Conservation (phyloP, 129 eudicot genomes). For the Centrapalus pauciflorus region DNA sequence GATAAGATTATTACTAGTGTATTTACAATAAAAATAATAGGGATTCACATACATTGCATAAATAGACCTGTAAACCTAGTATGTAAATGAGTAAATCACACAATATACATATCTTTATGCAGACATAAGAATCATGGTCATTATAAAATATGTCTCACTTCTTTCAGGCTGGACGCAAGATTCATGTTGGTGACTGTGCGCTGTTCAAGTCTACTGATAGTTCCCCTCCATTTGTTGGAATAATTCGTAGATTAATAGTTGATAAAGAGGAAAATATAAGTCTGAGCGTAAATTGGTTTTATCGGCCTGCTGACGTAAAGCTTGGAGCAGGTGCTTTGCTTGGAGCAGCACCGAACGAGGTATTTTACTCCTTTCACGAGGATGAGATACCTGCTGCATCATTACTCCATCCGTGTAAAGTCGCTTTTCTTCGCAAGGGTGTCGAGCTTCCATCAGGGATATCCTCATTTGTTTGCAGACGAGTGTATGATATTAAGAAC, state of each 20-base stretch:
- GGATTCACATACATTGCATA: not conserved
- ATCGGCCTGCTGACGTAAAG: constrained; percentile 75
- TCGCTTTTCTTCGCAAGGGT: constrained; percentile 93
- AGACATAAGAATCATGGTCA: too few species aligned
- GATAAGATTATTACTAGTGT: too few species aligned
- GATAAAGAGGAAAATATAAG: constrained; percentile 43
- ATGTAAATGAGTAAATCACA: too few species aligned
- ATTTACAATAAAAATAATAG: not conserved
- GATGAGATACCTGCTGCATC: constrained; percentile 96
- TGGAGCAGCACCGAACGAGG: constrained; percentile 78
- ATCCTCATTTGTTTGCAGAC: constrained; percentile 84
- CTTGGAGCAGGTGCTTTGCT: constrained; percentile 56
- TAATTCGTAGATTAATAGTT: constrained; percentile 48
- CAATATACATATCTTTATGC: too few species aligned
- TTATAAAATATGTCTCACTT: not conserved
- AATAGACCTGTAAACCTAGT: too few species aligned
- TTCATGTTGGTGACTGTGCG: constrained; percentile 89
- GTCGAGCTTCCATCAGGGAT: constrained; percentile 77
- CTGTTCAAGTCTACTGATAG: constrained; percentile 65
- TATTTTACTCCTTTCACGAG: constrained; percentile 81
- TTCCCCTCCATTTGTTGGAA: constrained; percentile 78
- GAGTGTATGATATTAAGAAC: constrained; percentile 68
- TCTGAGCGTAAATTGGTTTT: constrained; percentile 77
- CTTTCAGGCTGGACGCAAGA: constrained; percentile 84
- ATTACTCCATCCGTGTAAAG: constrained; percentile 96